phyloP scores from a whole-genome alignment of 768 basidiomycete genomes.

The Amanita polypyramis region DNA sequence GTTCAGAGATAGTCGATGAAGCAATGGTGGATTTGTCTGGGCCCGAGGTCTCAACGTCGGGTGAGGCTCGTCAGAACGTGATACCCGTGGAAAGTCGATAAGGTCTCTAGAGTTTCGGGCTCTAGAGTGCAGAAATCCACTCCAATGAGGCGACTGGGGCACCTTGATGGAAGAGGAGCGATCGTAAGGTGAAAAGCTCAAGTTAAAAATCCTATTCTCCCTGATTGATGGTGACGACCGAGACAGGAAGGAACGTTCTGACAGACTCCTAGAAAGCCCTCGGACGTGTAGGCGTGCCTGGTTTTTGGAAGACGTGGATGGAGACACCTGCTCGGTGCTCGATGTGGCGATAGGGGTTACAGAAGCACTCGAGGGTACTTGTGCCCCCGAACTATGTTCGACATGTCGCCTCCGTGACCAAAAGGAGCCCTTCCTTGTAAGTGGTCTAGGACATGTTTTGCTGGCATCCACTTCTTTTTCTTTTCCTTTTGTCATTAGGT shows the following conservation, averaged over 20 bases:
- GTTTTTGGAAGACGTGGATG: slow-evolving; percentile 10
- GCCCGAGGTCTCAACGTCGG: slow-evolving; percentile 22
- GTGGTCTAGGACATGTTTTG: slow-evolving; percentile 22
- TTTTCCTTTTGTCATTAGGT: slow-evolving; percentile 37
- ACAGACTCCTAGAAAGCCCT: slow-evolving; percentile 8
- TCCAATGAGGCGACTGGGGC: neutral
- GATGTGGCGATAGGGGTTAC: slow-evolving; percentile 10
- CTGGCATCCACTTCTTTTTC: slow-evolving; percentile 21
- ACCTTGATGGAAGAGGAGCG: neutral
- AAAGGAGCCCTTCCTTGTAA: slow-evolving; percentile 55
- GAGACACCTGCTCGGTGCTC: slow-evolving; percentile 11
- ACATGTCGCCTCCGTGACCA: slow-evolving; percentile 43
- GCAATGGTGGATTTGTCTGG: slow-evolving; percentile 57
- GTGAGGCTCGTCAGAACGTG: neutral
- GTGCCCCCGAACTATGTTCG: slow-evolving; percentile 8
- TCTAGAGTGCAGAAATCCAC: neutral
- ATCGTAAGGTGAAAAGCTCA: neutral
- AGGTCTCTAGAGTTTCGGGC: neutral
- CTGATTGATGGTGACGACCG: neutral
- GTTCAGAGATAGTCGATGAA: slow-evolving; percentile 62
- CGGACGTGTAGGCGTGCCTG: slow-evolving; percentile 10
- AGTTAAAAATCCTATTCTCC: neutral
- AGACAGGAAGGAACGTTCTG: slow-evolving; percentile 3
- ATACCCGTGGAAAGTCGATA: neutral
- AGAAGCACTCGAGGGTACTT: slow-evolving; percentile 22